Conservation (phyloP, 2,329 filamentous ascomycete species). For the Xylariaceae sp. region DNA sequence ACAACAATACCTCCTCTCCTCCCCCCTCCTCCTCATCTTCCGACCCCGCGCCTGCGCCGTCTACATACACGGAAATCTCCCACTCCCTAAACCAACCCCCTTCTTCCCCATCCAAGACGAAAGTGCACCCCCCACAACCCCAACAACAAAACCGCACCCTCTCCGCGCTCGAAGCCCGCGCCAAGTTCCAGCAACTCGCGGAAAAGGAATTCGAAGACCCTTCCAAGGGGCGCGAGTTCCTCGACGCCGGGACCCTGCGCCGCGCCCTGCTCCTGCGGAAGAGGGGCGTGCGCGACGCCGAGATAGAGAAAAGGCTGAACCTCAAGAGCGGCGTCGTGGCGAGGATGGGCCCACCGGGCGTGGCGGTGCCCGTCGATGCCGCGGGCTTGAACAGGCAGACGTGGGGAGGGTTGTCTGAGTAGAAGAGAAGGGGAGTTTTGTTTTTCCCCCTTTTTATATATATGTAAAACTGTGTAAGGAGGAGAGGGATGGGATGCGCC, state of each 20-base stretch:
- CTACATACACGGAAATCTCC: conserved; percentile 16
- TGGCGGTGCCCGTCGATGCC: conserved; percentile 34
- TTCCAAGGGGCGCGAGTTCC: conserved; percentile 40
- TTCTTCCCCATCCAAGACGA: conserved; percentile 16
- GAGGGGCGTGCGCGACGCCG: conserved; percentile 32
- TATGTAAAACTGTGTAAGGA: neutral
- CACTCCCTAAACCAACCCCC: conserved; percentile 9
- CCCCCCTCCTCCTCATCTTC: conserved; percentile 1
- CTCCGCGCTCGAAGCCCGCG: conserved; percentile 44
- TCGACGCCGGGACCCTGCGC: conserved; percentile 43
- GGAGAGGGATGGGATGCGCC: neutral
- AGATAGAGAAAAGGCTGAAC: conserved; percentile 43
- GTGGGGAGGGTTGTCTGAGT: conserved; percentile 12
- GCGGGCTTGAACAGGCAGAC: conserved; percentile 7
- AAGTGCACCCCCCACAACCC: too few relatives aligned
- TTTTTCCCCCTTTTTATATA: too few relatives aligned
- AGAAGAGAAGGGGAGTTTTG: neutral
- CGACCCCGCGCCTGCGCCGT: conserved; percentile 9
- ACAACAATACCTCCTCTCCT: too few relatives aligned
- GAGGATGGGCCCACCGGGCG: conserved; percentile 38
- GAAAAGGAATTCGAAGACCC: conserved; percentile 40
- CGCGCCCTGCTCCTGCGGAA: conserved; percentile 42
- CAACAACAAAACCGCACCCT: conserved; percentile 42
- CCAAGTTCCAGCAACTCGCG: conserved; percentile 38
- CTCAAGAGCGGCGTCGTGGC: conserved; percentile 42